Percentiles rank a stretch among this genome's conserved stretches.
phyloP scores from a whole-genome alignment of 2,329 filamentous ascomycete genomes.

The Colletotrichum sp. region DNA sequence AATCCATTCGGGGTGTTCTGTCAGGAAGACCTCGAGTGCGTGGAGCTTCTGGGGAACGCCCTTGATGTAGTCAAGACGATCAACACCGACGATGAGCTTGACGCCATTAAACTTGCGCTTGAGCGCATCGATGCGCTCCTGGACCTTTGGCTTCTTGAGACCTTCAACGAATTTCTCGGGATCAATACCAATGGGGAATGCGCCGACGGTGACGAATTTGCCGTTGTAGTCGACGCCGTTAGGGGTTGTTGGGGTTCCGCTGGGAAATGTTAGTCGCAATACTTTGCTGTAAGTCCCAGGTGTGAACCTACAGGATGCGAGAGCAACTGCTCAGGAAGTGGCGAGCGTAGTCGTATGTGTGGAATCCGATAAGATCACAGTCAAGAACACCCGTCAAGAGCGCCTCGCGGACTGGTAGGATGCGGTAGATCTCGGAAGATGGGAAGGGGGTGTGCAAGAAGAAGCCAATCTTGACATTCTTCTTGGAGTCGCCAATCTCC shows the following conservation, averaged over 20 bases:
- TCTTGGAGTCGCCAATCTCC: conserved; percentile 79
- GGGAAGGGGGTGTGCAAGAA: conserved; percentile 98
- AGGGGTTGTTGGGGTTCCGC: conserved; percentile 78
- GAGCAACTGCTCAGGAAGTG: conserved; percentile 97
- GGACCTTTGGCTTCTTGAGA: conserved; percentile 82
- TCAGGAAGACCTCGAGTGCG: conserved; percentile 94
- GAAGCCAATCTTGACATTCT: conserved; percentile 97
- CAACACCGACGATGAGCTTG: conserved; percentile 95
- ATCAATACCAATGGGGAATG: conserved; percentile 97
- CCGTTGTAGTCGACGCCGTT: conserved; percentile 92
- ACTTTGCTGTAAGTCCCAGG: too few species aligned
- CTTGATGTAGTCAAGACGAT: conserved; percentile 98
- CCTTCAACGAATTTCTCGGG: conserved; percentile 95
- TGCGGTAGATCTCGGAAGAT: conserved; percentile 95
- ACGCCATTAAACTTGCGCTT: conserved; percentile 93
- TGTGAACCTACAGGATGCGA: conserved; percentile 74
- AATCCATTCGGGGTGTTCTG: conserved; percentile 97
- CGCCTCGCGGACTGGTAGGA: conserved; percentile 89
- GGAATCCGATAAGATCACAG: conserved; percentile 95
- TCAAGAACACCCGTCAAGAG: conserved; percentile 87
- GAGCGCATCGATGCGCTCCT: conserved; percentile 84
- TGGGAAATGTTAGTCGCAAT: conserved; percentile 25
- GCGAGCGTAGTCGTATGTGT: conserved; percentile 98
- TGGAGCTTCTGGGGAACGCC: conserved; percentile 97
- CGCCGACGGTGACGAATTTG: conserved; percentile 88